These are phyloP conservation scores for Schwanniomyces yamadae DNA, from an alignment of 805 yeast species.

Conservation along the genomic window DNA sequence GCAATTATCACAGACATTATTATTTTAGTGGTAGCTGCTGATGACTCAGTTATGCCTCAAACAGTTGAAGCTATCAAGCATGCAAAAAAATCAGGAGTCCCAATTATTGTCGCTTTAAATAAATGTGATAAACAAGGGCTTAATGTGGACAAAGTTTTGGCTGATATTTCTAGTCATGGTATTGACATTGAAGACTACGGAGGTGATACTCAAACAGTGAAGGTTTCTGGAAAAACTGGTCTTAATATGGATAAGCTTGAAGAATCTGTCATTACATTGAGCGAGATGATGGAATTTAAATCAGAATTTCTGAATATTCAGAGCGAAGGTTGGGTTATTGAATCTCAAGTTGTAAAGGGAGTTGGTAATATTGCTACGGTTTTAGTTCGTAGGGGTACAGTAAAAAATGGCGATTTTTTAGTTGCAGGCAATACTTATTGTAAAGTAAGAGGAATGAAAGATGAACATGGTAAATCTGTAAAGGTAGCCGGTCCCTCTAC, in stretches of 20 bases:
- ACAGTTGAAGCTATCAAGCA: slow-evolving; percentile 94
- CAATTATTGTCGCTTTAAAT: slow-evolving; percentile 86
- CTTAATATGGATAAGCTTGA: slow-evolving; percentile 86
- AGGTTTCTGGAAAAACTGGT: slow-evolving; percentile 87
- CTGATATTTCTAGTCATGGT: slow-evolving; percentile 73
- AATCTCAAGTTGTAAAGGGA: slow-evolving; percentile 77
- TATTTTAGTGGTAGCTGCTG: slow-evolving; percentile 91
- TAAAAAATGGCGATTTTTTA: slow-evolving; percentile 66
- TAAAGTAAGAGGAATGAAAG: slow-evolving; percentile 73
- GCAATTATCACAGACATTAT: slow-evolving; percentile 93
- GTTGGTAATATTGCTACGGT: slow-evolving; percentile 86
- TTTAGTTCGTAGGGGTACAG: slow-evolving; percentile 73
- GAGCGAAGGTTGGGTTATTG: slow-evolving; percentile 86
- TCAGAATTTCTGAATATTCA: slow-evolving; percentile 53
- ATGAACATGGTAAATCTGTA: slow-evolving; percentile 66
- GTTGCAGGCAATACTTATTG: slow-evolving; percentile 89
- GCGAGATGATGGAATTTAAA: slow-evolving; percentile 79
- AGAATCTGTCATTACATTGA: slow-evolving; percentile 80
- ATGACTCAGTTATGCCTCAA: slow-evolving; percentile 97
- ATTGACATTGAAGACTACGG: slow-evolving; percentile 91
- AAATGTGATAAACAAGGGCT: slow-evolving; percentile 84
- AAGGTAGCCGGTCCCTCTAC: slow-evolving; percentile 78
- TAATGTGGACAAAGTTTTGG: slow-evolving; percentile 70
- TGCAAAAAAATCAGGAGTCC: slow-evolving; percentile 77
- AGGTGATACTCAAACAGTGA: slow-evolving; percentile 89